Base-by-base conservation (phyloP, 164 flowering plant genomes). In the Houttuynia cordata region DNA sequence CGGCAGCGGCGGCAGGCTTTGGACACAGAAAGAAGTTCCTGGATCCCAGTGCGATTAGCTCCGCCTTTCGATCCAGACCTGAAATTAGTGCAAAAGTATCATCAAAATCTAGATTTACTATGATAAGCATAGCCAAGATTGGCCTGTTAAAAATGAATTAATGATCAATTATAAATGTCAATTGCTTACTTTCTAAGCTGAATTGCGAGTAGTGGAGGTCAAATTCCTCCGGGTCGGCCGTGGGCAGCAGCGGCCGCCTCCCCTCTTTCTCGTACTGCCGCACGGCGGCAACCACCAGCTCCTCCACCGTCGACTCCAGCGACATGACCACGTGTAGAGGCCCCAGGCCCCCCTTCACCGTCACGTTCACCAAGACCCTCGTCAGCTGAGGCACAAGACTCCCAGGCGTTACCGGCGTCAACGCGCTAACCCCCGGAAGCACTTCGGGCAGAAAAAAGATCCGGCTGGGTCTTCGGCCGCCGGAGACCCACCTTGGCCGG, bases 121-220 rank as follows among this genome's bases (percentile, higher is more conserved):
- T 1, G 13, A 30, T 4, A 22, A 15, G 39, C 17, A 13, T 42
- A 17, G 34, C 37, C 25, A 0, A 45, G 10, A 1, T 15, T 59
- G 25, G 37, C 37, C 37, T 30, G 6, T 30, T 6, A 30, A 30
- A 2, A 6, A 30, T 30, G 37, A 30, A 30, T 6, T 30, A 6
- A 6, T 30, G 37, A 30, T 30, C 6, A 30, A 30, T 30, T 30
- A 30, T 18, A 34, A 47, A 24, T 10, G 4, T 39, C n/a, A n/a
- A 13, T 49, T 21, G 22, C 86, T 83, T 80, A 93, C 98, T 81
- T 74, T 92, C 97, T 67, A 92, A 70, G 74, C 90, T 85, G 66
- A 93, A 93, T 67, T 86, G 92, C 8, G 98, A 89, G 50, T 93
- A 89, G 70, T 93, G 98, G 64, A 93, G 94, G 60, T 76, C 85